phyloP scores from a whole-genome alignment of 306 rosid species.

The Senna tora region DNA sequence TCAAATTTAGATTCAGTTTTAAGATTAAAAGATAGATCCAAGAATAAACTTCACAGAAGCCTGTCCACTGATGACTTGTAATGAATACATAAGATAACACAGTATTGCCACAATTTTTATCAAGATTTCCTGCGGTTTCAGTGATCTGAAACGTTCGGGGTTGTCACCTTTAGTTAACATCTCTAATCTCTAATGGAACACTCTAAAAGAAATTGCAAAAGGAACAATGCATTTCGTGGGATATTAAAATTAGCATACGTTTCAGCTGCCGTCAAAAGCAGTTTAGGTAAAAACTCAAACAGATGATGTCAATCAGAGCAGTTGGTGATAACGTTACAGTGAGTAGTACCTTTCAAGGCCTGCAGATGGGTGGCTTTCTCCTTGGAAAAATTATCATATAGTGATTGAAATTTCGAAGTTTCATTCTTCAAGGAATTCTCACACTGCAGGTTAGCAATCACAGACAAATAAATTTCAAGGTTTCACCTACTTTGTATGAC shows the following conservation, averaged over 20 bases:
- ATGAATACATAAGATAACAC: not conserved
- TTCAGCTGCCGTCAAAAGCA: slow-evolving; percentile 21
- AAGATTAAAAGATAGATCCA: not conserved
- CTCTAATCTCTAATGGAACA: not conserved
- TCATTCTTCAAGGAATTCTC: slow-evolving; percentile 84
- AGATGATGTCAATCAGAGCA: not conserved
- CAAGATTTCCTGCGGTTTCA: not conserved
- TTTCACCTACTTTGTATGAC: slow-evolving; percentile 14
- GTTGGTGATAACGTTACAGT: not conserved
- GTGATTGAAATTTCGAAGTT: slow-evolving; percentile 72
- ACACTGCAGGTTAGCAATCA: slow-evolving; percentile 56
- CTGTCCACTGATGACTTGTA: not conserved
- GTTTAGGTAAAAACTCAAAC: slow-evolving; percentile 14
- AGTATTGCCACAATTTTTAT: not conserved
- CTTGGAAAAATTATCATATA: slow-evolving; percentile 75
- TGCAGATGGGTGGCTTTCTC: slow-evolving; percentile 76
- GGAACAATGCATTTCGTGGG: slow-evolving; percentile 20
- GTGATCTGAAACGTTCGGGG: not conserved
- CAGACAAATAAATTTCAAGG: slow-evolving; percentile 31
- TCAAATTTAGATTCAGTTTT: not conserved
- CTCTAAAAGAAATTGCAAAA: not conserved
- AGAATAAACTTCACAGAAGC: not conserved
- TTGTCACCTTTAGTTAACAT: not conserved
- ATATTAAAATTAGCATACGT: not conserved
- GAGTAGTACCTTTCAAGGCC: slow-evolving; percentile 67